Evolutionary conservation across 441 rosid genomes (phyloP), one percentile per base, ranked within the genome.

Genomic region (Populus hybrid): DNA sequence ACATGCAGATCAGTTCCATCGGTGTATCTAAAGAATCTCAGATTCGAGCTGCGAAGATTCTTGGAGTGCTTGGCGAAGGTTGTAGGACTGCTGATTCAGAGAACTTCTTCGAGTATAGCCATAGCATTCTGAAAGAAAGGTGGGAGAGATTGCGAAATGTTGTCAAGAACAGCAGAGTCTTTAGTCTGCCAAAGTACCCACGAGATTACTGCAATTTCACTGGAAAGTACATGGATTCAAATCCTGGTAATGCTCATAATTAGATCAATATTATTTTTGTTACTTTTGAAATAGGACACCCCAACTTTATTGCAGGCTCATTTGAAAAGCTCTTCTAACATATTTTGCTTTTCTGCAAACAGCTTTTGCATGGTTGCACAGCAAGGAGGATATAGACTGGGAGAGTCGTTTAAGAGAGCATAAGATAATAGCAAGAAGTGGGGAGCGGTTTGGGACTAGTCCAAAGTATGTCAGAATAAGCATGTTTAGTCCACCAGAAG

Each of bases 21-120:
- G 97, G 97, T 9, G 98, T 94, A 24, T 92, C 94, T 2, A 94
- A 84, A 78, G 98, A 95, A 72, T 88, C 98, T 59, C 98, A 95
- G 79, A 77, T 94, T 12, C 92, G 98, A 54, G 89, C 95, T 0
- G 92, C 95, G 0, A 93, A 84, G 88, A 86, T 95, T 63, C 82
- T 95, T 10, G 87, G 84, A 78, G 87, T 83, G 20, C 69, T 90
- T 1, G 67, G 72, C 9, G 88, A 91, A 26, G 83, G 74, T 35
- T 88, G 89, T 78, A 69, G 65, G 18, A 70, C 80, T 26, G 46
- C 38, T 11, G 84, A 77, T 64, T 38, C 84, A 0, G 86, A 87
- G 3, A 90, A 84, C 61, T 92, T 95, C 87, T 93, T 93, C 16
- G 83, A 82, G 72, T 83, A 85, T 32, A 85, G 90, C 16, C 87